A percentile compares a stretch with the other conserved stretches of the same genome.
These are phyloP conservation scores for Neoarthrinium moseri DNA, from an alignment of 2,329 filamentous ascomycete species.

Conservation along the genomic window DNA sequence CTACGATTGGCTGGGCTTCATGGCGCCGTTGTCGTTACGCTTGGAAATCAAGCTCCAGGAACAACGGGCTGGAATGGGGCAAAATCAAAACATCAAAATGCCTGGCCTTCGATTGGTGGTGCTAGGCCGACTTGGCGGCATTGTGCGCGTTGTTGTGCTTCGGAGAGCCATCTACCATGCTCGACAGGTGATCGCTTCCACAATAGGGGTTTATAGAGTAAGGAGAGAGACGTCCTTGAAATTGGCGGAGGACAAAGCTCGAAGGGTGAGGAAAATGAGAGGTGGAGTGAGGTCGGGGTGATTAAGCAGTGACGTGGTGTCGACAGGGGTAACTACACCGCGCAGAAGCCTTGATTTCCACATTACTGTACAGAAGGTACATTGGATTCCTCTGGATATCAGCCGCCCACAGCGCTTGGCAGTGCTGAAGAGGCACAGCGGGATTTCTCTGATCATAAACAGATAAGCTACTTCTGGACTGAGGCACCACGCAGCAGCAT, in stretches of 20 bases:
- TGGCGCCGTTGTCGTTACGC: neutral
- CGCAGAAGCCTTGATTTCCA: neutral
- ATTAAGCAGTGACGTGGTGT: conserved; percentile 6
- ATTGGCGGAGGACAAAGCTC: neutral
- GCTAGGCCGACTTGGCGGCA: no score
- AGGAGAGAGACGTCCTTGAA: neutral
- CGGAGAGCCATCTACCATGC: no score
- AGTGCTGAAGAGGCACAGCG: neutral
- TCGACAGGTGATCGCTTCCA: neutral
- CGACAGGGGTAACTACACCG: neutral
- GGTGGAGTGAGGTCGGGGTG: conserved; percentile 7
- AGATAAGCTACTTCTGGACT: no score
- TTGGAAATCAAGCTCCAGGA: neutral
- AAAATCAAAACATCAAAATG: no score
- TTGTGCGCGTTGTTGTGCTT: no score
- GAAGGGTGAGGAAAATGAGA: conserved; percentile 3
- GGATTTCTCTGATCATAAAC: no score
- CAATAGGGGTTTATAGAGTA: neutral
- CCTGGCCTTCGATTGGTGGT: no score
- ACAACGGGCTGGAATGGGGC: neutral
- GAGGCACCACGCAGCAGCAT: no score
- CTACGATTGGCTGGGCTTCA: neutral
- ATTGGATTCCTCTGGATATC: neutral
- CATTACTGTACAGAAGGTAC: neutral
- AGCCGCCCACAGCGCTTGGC: neutral